These are phyloP conservation scores for Malassezia pachydermatis DNA, from an alignment of 1,284 basidiomycete species.

Conservation along the genomic window DNA sequence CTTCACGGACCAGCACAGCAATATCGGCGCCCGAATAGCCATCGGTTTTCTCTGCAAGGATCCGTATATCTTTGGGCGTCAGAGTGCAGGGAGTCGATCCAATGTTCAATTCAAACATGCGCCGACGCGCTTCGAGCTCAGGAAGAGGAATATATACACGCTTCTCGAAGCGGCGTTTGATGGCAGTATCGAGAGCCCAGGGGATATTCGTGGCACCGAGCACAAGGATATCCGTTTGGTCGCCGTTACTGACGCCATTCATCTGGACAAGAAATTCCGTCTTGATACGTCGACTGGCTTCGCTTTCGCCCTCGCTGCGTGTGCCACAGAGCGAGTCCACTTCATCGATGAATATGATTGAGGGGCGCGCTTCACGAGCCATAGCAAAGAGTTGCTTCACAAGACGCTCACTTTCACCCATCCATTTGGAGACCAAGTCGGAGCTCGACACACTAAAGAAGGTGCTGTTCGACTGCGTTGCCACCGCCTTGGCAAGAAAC, in stretches of 20 bases:
- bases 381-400: constrained; percentile 94
- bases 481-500: constrained; percentile 92
- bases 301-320: constrained; percentile 87
- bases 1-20: constrained; percentile 86
- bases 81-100: constrained; percentile 84
- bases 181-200: constrained; percentile 80
- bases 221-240: constrained; percentile 73
- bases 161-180: constrained; percentile 97
- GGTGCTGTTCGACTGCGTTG: constrained; percentile 91
- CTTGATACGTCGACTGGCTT: constrained; percentile 91
- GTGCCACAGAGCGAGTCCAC: constrained; percentile 92
- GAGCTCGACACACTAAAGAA: constrained; percentile 94
- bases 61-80: constrained; percentile 65
- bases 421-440: constrained; percentile 98
- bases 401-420: constrained; percentile 85
- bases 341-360: constrained; percentile 98
- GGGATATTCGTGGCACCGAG: constrained; percentile 96
- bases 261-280: constrained; percentile 94
- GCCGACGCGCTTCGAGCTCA: constrained; percentile 77
- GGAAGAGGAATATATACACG: constrained; percentile 96
- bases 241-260: constrained; percentile 97
- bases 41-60: constrained; percentile 74
- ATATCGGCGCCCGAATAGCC: constrained; percentile 94
- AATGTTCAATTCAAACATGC: constrained; percentile 94
- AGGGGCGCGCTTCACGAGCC: constrained; percentile 88